These are phyloP conservation scores for Casuarina glauca DNA, from an alignment of 306 rosid genomes.

Conservation along the genomic window DNA sequence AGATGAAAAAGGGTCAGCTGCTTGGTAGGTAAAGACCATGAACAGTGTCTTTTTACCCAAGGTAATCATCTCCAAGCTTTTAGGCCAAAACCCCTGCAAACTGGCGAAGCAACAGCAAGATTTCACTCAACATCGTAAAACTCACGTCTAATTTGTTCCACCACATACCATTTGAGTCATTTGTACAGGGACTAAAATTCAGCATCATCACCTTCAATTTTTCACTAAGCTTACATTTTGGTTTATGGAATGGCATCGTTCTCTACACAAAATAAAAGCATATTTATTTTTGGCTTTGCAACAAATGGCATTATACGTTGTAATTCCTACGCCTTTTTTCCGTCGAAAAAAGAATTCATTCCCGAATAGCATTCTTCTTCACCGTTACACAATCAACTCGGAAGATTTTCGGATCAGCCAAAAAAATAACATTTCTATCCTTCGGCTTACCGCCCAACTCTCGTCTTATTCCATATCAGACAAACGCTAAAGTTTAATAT, in stretches of 20 bases:
- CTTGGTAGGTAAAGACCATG: too few species aligned
- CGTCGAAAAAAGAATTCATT: not conserved
- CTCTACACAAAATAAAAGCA: not conserved
- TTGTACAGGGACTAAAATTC: too few species aligned
- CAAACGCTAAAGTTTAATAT: not conserved
- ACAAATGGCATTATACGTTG: not conserved
- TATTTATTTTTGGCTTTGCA: too few species aligned
- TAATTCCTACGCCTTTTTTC: not conserved
- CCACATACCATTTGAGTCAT: not conserved
- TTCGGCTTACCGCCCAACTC: too few species aligned
- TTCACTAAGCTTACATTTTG: not conserved
- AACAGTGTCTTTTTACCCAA: too few species aligned
- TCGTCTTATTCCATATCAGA: not conserved
- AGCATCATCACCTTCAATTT: too few species aligned
- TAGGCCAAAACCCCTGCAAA: too few species aligned
- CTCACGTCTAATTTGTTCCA: too few species aligned
- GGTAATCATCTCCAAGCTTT: too few species aligned
- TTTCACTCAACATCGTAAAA: too few species aligned
- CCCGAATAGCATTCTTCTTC: not conserved
- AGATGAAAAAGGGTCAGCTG: too few species aligned
- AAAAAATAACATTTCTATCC: not conserved
- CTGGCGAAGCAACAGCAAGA: too few species aligned
- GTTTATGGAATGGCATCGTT: not conserved
- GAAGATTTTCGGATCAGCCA: not conserved
- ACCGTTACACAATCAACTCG: not conserved